Evolutionary conservation across 176 grass and related monocot genomes (phyloP).

Genomic region (Areca catechu): DNA sequence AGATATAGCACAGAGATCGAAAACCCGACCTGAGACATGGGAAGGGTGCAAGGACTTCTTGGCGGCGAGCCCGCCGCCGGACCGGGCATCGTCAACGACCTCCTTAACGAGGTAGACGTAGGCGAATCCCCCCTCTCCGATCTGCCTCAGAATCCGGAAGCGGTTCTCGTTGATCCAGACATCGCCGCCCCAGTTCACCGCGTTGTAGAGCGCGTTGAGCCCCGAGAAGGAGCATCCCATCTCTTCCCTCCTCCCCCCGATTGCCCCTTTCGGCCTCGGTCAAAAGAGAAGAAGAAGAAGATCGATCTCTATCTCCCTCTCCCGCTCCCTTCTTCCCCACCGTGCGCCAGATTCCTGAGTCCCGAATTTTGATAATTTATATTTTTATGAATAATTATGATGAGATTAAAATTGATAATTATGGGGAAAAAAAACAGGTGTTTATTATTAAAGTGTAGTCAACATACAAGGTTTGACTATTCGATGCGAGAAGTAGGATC

Average conservation of each 20-base stretch:
- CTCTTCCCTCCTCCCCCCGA: background rate
- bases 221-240: slow-evolving; percentile 97
- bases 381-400: no score
- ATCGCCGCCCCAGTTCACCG: slow-evolving; percentile 59
- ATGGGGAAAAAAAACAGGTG: no score
- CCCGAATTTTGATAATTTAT: no score
- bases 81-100: slow-evolving; percentile 23
- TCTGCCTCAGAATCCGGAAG: slow-evolving; percentile 71
- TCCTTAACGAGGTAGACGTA: slow-evolving; percentile 93
- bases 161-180: slow-evolving; percentile 96
- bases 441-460: no score
- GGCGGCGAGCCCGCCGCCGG: background rate
- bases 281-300: no score
- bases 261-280: background rate
- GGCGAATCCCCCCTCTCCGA: slow-evolving; percentile 94
- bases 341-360: no score
- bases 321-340: no score
- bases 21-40: slow-evolving; percentile 55
- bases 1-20: no score
- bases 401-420: no score
- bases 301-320: no score
- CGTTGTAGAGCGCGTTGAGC: slow-evolving; percentile 71
- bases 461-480: no score
- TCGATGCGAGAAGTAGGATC: no score
- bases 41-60: slow-evolving; percentile 25